Conservation (phyloP, 257 asterid genomes). For the Petunia axillaris region DNA sequence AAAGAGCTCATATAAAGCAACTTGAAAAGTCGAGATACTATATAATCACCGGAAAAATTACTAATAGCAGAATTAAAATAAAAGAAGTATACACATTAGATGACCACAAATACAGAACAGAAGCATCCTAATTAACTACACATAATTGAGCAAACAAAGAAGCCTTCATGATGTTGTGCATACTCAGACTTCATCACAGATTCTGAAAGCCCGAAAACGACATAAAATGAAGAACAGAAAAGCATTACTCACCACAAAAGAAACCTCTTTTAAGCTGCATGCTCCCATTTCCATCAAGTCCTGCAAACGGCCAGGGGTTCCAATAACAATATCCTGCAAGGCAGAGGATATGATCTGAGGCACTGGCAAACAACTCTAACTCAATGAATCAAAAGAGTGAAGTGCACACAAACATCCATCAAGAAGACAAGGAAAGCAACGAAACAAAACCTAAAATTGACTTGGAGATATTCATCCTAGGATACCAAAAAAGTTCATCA, state of each 20-base stretch:
- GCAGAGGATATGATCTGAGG: conserved; percentile 23
- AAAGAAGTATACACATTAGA: not conserved
- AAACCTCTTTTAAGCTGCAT: conserved; percentile 74
- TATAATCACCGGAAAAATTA: not conserved
- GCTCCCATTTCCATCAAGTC: conserved; percentile 93
- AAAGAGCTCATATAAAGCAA: not conserved
- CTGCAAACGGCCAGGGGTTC: conserved; percentile 95
- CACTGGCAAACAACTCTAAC: not conserved
- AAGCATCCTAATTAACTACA: conserved; percentile 20
- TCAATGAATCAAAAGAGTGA: not conserved
- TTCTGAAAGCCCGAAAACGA: not conserved
- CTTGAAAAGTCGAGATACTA: not conserved
- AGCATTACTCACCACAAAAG: conserved; percentile 76
- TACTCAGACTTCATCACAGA: not conserved
- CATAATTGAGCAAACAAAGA: not conserved
- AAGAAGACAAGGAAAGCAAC: conserved; percentile 7
- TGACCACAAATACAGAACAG: conserved; percentile 11
- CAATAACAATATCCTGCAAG: conserved; percentile 89
- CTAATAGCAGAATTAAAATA: not conserved
- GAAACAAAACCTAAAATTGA: not conserved
- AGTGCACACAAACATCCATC: not conserved
- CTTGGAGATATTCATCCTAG: not conserved
- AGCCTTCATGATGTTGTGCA: not conserved
- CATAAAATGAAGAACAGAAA: conserved; percentile 21
- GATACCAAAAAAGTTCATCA: conserved; percentile 1